Evolutionary conservation across 345 rosid genomes (phyloP).

Genomic region (Reutealis trisperma): DNA sequence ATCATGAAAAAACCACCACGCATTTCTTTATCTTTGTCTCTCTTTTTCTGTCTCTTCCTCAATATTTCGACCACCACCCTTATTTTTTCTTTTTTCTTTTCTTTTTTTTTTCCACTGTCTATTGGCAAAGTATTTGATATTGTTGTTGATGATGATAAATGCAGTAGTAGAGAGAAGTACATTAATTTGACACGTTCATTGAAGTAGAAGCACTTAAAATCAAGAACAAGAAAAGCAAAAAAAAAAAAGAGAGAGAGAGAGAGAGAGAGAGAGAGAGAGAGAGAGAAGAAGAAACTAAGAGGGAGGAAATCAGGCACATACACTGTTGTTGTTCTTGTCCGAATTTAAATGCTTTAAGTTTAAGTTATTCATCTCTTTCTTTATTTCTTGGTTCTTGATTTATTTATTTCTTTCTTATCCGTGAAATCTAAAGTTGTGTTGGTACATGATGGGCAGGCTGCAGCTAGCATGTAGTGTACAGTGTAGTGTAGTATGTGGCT

Average conservation of each 20-base stretch:
- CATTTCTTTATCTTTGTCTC: background rate
- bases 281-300: background rate
- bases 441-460: slow-evolving; percentile 10
- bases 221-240: background rate
- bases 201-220: slow-evolving; percentile 21
- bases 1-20: slow-evolving; percentile 29
- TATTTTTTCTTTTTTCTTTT: no score
- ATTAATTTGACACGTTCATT: slow-evolving; percentile 32
- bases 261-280: no score
- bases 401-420: background rate
- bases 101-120: background rate
- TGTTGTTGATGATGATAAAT: slow-evolving; percentile 15
- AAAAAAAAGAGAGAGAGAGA: background rate
- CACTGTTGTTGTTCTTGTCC: slow-evolving; percentile 12
- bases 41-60: slow-evolving; percentile 12
- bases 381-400: background rate
- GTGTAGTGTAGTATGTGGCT: slow-evolving; percentile 13
- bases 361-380: background rate
- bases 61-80: background rate
- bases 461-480: background rate
- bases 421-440: slow-evolving; percentile 20
- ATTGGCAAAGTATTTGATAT: slow-evolving; percentile 16
- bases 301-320: slow-evolving; percentile 23
- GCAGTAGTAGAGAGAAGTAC: slow-evolving; percentile 9
- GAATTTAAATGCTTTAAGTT: slow-evolving; percentile 20